Base-by-base conservation (phyloP, 2,329 filamentous ascomycete species). In the Rutstroemia sp. region DNA sequence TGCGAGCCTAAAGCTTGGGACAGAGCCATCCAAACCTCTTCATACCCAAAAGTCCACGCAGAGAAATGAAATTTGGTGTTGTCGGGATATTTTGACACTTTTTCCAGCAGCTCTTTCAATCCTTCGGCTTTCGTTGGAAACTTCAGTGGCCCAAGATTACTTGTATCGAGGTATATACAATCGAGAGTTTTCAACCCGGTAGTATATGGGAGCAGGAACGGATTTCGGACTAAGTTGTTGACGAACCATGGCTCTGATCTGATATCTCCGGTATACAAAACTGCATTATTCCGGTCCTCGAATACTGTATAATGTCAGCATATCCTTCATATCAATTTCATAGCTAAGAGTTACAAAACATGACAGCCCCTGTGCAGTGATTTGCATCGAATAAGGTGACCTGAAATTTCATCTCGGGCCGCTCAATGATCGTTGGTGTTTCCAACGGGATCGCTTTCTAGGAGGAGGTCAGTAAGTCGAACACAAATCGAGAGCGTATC, bases 31-130 rank as follows among this genome's bases (percentile, higher is more conserved):
- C 91, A 96, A 0, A 96, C 90, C 52, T 95, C 88, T 68, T 97
- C 92, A 61, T 96, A 96, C 0, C 88, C 89, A 67, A 94, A 94
- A 0, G 92, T 96, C 91, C 92, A 96, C 0, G 90, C 82, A 56
- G 91, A 82, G 47, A 97, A 79, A 69, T 95, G 88, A 65, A 96
- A 96, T 0, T 87, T 70, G 0, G 90, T 95, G 40, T 89, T 81
- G 1, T 75, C 60, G 0, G 91, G 86, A 68, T 92, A 95, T 23
- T 73, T 67, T 0, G 73, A 70, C 0, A 96, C 78, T 62, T 90
- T 87, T 4, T 75, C 72, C 1, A 96, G 66, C 0, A 96, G 77
- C 65, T 96, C 88, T 1, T 73, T 73, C 10, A 96, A 75, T 0
- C 92, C 92, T 52, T 92, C 82, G 0, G 86, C 83, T 68, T 96